phyloP scores from a whole-genome alignment of 352 stramenopile genomes.

The Phytophthora pseudosyringae region DNA sequence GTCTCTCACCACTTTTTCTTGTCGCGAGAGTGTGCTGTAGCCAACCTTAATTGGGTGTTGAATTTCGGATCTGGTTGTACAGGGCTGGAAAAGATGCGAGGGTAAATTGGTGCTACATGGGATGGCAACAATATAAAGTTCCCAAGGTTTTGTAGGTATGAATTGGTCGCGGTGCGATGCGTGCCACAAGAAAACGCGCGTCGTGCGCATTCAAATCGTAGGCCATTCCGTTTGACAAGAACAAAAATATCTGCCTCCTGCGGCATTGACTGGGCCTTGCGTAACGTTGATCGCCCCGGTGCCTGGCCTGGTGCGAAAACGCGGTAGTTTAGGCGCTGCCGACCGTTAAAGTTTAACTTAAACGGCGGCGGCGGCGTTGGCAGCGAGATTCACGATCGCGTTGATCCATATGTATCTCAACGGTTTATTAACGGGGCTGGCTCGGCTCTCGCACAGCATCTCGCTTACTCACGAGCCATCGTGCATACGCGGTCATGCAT shows the following conservation, averaged over 20 bases:
- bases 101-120: background rate
- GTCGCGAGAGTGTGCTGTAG: conserved; percentile 1
- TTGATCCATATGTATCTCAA: background rate
- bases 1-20: conserved; percentile 18
- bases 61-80: background rate
- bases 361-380: conserved; percentile 1
- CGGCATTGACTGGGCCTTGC: background rate
- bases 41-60: background rate
- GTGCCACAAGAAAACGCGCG: conserved; percentile 22
- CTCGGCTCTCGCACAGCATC: conserved; percentile 12
- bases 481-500: conserved; percentile 10
- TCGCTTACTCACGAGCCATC: conserved; percentile 19
- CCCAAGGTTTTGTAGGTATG: background rate
- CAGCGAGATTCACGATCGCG: background rate
- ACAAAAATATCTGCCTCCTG: background rate
- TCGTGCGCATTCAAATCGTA: conserved; percentile 16
- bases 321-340: background rate
- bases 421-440: conserved; percentile 11
- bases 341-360: background rate
- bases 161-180: background rate
- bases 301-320: conserved; percentile 2
- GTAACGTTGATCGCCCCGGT: background rate
- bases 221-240: conserved; percentile 21
- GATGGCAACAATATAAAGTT: background rate
- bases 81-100: background rate